Evolutionary conservation across 805 yeast genomes (phyloP), one percentile per base, ranked within the genome.

Genomic region (Metschnikowia koreensis): DNA sequence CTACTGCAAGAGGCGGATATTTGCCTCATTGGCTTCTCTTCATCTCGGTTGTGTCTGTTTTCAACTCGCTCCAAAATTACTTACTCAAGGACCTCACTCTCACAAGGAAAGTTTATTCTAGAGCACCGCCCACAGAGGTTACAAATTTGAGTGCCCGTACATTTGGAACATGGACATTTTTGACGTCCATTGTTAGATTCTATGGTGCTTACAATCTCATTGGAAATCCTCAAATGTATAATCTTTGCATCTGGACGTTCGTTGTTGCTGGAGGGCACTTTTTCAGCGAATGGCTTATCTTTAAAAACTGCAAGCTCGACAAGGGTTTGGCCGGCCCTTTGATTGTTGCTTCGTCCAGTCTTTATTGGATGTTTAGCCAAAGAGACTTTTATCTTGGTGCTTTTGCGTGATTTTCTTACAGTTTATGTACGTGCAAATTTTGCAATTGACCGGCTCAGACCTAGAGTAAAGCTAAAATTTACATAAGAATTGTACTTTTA

Each of bases 131-230:
- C 3, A 56, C 64, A 8, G 73, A 73, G 48, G 74, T 74, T 11
- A 71, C 76, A 6, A 68, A 73, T 12, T 75, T 94, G 58, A 83
- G 94, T 60, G 97, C 97, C n/a, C 81, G 99, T 62, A 93, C 99
- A 0, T 94, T 94, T 68, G 99, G 99, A 34, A 94, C 99, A 0
- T 94, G 99, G 99, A 94, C 99, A 0, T 75, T 92, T 38, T 79
- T 92, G 60, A 84, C 97, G 2, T 81, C 96, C 1, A 76, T 93
- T 31, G 85, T 94, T 44, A 82, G 99, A 65, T 78, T 85, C 57
- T 90, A 88, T 67, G 97, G 96, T 50, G 96, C 98, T 12, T 87
- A 86, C 70, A 75, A 87, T 65, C 49, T 70, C 41, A 74, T 88
- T 52, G 74, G 75, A 49, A 83, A 84, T 60, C 82, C 82, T 26